phyloP scores from a whole-genome alignment of 176 grass and related monocot species.

The Dactylis glomerata region DNA sequence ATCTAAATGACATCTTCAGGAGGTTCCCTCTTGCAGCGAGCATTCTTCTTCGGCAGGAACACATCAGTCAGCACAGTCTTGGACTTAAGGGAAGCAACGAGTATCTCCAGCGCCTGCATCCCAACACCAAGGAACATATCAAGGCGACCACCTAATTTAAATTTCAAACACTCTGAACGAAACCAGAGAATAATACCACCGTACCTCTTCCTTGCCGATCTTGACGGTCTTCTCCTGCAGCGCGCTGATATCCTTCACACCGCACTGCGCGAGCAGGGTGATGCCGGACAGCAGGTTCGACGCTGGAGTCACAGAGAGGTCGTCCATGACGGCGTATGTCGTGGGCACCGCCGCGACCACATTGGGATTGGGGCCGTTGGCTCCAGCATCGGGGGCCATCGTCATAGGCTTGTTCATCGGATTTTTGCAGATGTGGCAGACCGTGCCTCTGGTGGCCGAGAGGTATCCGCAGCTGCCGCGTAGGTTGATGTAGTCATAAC shows the following conservation, averaged over 20 bases:
- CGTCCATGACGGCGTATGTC: background rate
- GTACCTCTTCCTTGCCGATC: conserved; percentile 35
- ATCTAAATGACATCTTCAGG: background rate
- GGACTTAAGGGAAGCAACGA: conserved; percentile 28
- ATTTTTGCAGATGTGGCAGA: background rate
- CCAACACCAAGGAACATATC: background rate
- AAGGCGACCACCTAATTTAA: background rate
- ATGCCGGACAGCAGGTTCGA: conserved; percentile 9
- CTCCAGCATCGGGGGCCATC: background rate
- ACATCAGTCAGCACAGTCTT: conserved; percentile 21
- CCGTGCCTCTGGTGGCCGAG: background rate
- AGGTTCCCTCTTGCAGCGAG: conserved; percentile 15
- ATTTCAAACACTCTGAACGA: background rate
- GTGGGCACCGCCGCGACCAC: background rate
- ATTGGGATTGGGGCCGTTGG: background rate
- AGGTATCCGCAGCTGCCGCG: background rate
- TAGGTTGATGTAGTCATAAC: too few species aligned
- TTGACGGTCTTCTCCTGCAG: background rate
- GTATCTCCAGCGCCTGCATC: conserved; percentile 24
- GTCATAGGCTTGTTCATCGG: background rate
- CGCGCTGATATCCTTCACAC: conserved; percentile 10
- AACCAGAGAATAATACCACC: background rate
- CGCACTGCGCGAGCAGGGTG: conserved; percentile 1
- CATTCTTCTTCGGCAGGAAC: conserved; percentile 4
- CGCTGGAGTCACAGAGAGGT: conserved; percentile 9